Percentiles rank a stretch among this genome's conserved stretches.
Evolutionary conservation across 768 basidiomycete species (phyloP).

Genomic region (Mycena epipterygia): DNA sequence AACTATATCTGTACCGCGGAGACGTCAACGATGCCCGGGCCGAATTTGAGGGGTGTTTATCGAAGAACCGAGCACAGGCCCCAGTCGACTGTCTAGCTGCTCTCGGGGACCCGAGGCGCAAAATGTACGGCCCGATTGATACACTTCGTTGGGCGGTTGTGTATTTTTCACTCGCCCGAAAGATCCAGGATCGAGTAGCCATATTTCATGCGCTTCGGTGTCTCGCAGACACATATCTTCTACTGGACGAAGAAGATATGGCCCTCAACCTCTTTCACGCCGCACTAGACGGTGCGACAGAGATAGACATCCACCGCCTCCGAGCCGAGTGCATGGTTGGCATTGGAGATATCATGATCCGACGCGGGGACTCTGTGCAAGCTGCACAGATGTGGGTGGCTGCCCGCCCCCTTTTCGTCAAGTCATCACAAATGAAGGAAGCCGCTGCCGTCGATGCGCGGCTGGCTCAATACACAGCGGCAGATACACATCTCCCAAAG

Average conservation of each 20-base stretch:
- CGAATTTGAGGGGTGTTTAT: background rate
- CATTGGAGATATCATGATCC: background rate
- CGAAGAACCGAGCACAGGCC: no score
- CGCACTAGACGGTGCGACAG: conserved; percentile 6
- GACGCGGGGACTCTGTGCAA: background rate
- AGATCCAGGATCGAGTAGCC: background rate
- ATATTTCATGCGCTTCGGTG: background rate
- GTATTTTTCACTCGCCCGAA: background rate
- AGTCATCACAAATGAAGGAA: background rate
- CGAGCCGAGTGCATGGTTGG: conserved; percentile 1
- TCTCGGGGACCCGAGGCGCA: background rate
- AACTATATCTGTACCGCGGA: background rate
- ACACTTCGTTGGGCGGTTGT: background rate
- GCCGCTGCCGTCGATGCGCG: background rate
- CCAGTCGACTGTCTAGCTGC: background rate
- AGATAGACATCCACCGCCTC: conserved; percentile 10
- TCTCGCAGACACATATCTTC: background rate
- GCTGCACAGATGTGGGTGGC: background rate
- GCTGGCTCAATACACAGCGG: no score
- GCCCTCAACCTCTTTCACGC: background rate
- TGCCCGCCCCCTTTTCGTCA: background rate
- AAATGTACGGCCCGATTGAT: background rate
- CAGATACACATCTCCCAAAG: no score
- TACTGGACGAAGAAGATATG: background rate
- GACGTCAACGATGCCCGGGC: background rate